These are phyloP conservation scores for Suillus weaverae DNA, from an alignment of 768 basidiomycete genomes.

Conservation along the genomic window DNA sequence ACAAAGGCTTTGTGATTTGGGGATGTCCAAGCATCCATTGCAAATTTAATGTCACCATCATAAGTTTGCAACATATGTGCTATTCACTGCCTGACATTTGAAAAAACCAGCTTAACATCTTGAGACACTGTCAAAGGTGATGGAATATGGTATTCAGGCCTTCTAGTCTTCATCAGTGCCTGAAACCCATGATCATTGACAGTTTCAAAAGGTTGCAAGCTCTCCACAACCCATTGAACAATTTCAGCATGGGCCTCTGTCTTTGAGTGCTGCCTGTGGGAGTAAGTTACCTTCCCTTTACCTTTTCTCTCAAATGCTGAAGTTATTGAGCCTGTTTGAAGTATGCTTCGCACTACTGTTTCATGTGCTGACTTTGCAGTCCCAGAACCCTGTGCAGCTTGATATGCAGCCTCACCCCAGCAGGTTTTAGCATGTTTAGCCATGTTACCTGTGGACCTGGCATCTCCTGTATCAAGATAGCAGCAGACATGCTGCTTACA, in stretches of 20 bases:
- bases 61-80: no score
- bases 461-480: constrained; percentile 27
- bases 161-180: no score
- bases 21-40: no score
- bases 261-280: constrained; percentile 22
- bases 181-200: no score
- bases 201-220: no score
- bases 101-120: no score
- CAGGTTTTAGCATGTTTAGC: constrained; percentile 28
- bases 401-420: constrained; percentile 25
- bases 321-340: constrained; percentile 27
- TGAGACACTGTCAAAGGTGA: no score
- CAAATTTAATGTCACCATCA: no score
- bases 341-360: background rate
- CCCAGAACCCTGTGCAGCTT: background rate
- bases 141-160: no score
- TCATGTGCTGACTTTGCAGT: background rate
- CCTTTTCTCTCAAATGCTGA: constrained; percentile 26
- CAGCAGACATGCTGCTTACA: constrained; percentile 17
- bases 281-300: constrained; percentile 33
- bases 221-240: no score
- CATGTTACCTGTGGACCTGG: constrained; percentile 31
- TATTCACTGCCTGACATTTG: no score
- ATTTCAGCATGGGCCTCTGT: background rate
- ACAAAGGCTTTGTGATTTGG: no score